Evolutionary conservation across 2,329 filamentous ascomycete species (phyloP).

Genomic region (Pseudogymnoascus sp.): DNA sequence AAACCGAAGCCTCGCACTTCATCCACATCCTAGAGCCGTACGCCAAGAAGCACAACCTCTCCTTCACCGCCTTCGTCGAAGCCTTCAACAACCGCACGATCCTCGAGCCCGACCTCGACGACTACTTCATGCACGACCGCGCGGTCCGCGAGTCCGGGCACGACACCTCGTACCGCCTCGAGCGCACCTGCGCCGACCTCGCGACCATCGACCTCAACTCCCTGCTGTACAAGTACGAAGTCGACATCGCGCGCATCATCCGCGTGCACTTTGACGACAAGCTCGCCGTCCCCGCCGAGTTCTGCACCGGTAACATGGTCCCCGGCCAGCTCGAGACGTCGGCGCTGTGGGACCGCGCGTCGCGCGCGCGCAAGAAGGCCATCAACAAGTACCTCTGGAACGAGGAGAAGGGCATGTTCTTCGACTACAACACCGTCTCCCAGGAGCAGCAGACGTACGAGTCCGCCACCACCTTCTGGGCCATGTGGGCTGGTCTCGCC

Average conservation of each 20-base stretch:
- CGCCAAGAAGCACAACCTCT: constrained; percentile 60
- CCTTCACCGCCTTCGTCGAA: constrained; percentile 74
- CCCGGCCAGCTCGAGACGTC: constrained; percentile 72
- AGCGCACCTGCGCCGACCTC: constrained; percentile 77
- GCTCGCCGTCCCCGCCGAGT: constrained; percentile 75
- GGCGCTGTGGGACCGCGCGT: constrained; percentile 82
- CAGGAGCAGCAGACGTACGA: constrained; percentile 79
- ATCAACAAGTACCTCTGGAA: constrained; percentile 96
- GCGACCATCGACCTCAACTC: constrained; percentile 95
- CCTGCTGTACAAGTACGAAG: constrained; percentile 92
- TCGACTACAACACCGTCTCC: constrained; percentile 87
- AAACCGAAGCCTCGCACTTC: constrained; percentile 46
- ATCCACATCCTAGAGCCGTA: constrained; percentile 32
- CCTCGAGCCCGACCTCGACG: constrained; percentile 79
- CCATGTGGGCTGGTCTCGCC: constrained; percentile 89
- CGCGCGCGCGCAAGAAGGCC: constrained; percentile 71
- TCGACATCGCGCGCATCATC: constrained; percentile 83
- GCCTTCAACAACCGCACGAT: constrained; percentile 79
- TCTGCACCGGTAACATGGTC: constrained; percentile 60
- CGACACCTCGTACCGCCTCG: constrained; percentile 90
- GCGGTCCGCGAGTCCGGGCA: constrained; percentile 95
- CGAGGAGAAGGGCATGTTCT: constrained; percentile 88
- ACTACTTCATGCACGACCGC: constrained; percentile 93
- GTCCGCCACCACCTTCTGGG: constrained; percentile 91
- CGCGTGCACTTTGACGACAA: constrained; percentile 77